Base-by-base conservation (phyloP, 805 yeast species). In the Candida sithepensis region DNA sequence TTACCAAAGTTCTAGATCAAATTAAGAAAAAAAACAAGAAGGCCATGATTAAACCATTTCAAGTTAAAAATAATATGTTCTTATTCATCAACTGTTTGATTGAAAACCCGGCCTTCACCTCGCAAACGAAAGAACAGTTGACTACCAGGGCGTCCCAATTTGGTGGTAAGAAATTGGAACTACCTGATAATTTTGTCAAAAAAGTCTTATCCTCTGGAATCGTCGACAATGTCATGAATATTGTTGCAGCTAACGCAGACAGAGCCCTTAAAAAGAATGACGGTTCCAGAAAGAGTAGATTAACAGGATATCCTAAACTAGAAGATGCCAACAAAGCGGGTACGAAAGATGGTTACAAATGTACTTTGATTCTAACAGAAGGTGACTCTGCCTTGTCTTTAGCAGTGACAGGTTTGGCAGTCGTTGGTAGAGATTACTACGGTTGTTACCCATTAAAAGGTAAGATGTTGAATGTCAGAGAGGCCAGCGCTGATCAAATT, bases 291-390 rank as follows among this genome's bases (percentile, higher is more conserved):
- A 89, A 88, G 62, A 80, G 76, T 55, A 81, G 99, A 69, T 81
- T 94, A 48, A 91, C 96, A 33, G 91, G 90, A 34, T 86, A 86
- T 62, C 87, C 87, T 4, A 92, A 92, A 65, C 77, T 94, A 45
- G 96, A 87, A 56, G 99, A 94, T 71, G 99, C 99, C 1, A 90
- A 91, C 65, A 88, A 78, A 63, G 99, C 99, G 0, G 99, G 99
- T 51, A 92, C 98, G 0, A 81, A 75, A 52, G 97, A 91, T 19
- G 96, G 97, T 23, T 76, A 84, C 59, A 87, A 88, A 66, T 91
- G 98, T 73, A 92, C 98, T 1, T 73, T 94, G 59, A 88, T 94
- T 60, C 69, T 94, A 49, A 94, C 99, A 2, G 99, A 94, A 71
- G 99, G 99, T 62, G 97, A 91, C 61, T 94, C 99, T 53, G 99